phyloP scores from a whole-genome alignment of 1,139 yeast species.

The Candida smagusa region DNA sequence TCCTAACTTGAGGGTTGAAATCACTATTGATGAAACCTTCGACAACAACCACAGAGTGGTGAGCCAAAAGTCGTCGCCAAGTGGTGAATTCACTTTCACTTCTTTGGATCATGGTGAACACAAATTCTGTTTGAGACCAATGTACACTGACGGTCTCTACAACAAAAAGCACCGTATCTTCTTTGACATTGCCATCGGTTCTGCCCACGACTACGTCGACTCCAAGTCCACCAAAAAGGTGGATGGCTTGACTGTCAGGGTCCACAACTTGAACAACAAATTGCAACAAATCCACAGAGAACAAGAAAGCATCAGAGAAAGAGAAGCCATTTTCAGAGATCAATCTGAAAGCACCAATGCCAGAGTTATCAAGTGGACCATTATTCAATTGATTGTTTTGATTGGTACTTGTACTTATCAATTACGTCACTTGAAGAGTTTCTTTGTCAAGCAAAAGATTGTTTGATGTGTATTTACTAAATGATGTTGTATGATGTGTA shows the following conservation, averaged over 20 bases:
- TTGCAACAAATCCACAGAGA: slow-evolving; percentile 44
- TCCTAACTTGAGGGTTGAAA: slow-evolving; percentile 32
- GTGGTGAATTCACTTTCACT: slow-evolving; percentile 38
- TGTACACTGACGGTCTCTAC: slow-evolving; percentile 34
- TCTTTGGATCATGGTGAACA: slow-evolving; percentile 45
- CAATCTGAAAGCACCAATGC: slow-evolving; percentile 47
- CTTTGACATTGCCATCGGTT: slow-evolving; percentile 47
- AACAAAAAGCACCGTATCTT: slow-evolving; percentile 39
- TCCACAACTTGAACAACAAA: slow-evolving; percentile 39
- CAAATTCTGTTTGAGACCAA: slow-evolving; percentile 46
- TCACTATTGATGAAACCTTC: slow-evolving; percentile 47
- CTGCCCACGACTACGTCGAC: slow-evolving; percentile 47
- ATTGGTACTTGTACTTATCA: slow-evolving; percentile 49
- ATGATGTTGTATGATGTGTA: no score
- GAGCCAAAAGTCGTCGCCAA: slow-evolving; percentile 35
- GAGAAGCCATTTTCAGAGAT: slow-evolving; percentile 47
- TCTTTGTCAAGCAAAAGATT: slow-evolving; percentile 51
- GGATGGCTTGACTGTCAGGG: slow-evolving; percentile 38
- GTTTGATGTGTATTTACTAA: slow-evolving; percentile 23
- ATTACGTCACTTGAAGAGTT: slow-evolving; percentile 49
- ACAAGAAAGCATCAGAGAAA: slow-evolving; percentile 46
- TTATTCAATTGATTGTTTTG: slow-evolving; percentile 45
- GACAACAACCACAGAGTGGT: slow-evolving; percentile 47
- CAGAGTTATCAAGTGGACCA: slow-evolving; percentile 46
- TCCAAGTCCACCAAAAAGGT: slow-evolving; percentile 45